Percentiles rank a stretch among this genome's conserved stretches.
These are phyloP conservation scores for Aspergillus tubingensis DNA, from an alignment of 2,329 filamentous ascomycete species.

Conservation along the genomic window DNA sequence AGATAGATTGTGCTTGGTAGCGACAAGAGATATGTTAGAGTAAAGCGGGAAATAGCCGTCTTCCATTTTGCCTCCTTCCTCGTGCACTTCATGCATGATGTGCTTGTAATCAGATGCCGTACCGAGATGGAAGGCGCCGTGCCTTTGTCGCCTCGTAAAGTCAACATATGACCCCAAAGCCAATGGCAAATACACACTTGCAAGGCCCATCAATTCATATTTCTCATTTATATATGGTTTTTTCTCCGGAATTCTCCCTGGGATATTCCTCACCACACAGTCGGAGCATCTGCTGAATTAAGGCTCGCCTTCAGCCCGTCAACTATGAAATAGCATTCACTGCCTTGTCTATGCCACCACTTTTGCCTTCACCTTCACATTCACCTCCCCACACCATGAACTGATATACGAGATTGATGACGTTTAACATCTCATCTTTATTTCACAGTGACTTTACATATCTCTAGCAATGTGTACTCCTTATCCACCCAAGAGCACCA, in stretches of 20 bases:
- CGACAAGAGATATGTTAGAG: not conserved
- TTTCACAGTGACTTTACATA: not conserved
- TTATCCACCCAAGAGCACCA: conserved; percentile 16
- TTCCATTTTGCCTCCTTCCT: not conserved
- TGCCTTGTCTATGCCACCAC: not conserved
- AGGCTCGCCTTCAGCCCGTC: not conserved
- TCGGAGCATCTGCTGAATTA: too few relatives aligned
- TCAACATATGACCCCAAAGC: not conserved
- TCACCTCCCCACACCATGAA: not conserved
- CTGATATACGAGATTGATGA: not conserved
- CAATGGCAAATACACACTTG: too few relatives aligned
- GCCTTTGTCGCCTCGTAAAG: not conserved
- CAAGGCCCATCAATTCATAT: too few relatives aligned
- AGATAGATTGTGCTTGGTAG: too few relatives aligned
- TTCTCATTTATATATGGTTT: too few relatives aligned
- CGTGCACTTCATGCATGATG: not conserved
- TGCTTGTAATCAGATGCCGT: not conserved
- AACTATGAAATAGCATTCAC: not conserved
- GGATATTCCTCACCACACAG: too few relatives aligned
- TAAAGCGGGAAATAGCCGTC: not conserved
- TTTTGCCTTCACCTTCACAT: not conserved
- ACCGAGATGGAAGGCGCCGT: not conserved
- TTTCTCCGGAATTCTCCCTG: too few relatives aligned
- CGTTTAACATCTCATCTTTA: not conserved
- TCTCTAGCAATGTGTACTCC: not conserved